phyloP scores from a whole-genome alignment of 164 flowering plant species.

The Nymphaea thermarum region DNA sequence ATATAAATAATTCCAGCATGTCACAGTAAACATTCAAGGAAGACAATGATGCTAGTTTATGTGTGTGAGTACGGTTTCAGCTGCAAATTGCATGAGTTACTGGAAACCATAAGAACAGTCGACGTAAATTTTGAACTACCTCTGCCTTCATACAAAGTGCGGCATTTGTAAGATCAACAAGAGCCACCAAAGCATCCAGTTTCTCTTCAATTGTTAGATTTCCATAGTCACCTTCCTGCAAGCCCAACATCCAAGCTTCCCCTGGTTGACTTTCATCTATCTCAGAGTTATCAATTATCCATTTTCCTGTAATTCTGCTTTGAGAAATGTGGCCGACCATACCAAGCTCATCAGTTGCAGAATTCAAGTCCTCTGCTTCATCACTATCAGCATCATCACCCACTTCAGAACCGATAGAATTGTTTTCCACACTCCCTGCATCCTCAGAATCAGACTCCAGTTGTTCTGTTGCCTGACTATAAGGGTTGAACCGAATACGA shows the following conservation, averaged over 20 bases:
- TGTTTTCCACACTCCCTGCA: conserved; percentile 69
- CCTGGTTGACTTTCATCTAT: conserved; percentile 91
- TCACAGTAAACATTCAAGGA: too few relatives aligned
- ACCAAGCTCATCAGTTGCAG: conserved; percentile 15
- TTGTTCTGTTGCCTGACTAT: conserved; percentile 21
- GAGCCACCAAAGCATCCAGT: conserved; percentile 56
- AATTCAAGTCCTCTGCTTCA: conserved; percentile 37
- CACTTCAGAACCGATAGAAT: conserved; percentile 20
- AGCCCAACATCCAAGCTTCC: conserved; percentile 80
- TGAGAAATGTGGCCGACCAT: conserved; percentile 8
- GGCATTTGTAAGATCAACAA: conserved; percentile 67
- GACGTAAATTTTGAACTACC: conserved; percentile 30
- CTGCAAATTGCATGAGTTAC: too few relatives aligned
- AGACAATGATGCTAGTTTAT: too few relatives aligned
- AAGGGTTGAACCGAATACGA: conserved; percentile 53
- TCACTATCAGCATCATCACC: conserved; percentile 25
- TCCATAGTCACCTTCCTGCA: conserved; percentile 90
- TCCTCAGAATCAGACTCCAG: conserved; percentile 49
- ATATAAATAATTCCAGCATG: too few relatives aligned
- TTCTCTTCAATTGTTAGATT: conserved; percentile 85
- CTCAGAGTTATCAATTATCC: conserved; percentile 32
- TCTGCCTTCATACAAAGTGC: conserved; percentile 50
- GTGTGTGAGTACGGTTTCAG: too few relatives aligned
- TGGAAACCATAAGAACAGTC: neutral
- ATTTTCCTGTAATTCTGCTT: conserved; percentile 16